phyloP scores from a whole-genome alignment of 331 rosid species.

The Acacia concinna region DNA sequence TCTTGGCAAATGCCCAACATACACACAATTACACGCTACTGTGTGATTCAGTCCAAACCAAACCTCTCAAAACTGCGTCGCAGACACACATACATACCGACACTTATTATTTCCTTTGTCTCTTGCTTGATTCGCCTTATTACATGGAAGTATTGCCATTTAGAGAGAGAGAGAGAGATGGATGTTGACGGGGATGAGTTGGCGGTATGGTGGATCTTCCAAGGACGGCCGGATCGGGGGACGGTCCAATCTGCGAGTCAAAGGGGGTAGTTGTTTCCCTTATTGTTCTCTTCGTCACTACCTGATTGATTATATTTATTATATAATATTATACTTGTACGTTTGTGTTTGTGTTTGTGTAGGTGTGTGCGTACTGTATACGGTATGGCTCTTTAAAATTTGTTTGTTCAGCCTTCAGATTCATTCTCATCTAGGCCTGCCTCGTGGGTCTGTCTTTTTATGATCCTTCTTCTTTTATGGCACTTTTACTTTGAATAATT shows the following conservation, averaged over 20 bases:
- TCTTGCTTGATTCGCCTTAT: not conserved
- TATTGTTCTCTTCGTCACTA: not conserved
- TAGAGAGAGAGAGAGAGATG: not conserved
- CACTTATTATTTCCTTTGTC: not conserved
- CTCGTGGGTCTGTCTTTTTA: constrained; percentile 53
- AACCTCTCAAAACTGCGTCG: too few relatives aligned
- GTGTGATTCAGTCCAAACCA: not conserved
- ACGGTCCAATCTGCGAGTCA: constrained; percentile 35
- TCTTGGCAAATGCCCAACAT: not conserved
- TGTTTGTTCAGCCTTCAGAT: not conserved
- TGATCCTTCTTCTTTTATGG: not conserved
- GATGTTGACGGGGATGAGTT: constrained; percentile 19
- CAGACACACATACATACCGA: not conserved
- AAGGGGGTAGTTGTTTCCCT: not conserved
- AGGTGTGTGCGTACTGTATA: not conserved
- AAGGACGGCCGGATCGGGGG: constrained; percentile 25
- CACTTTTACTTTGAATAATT: not conserved
- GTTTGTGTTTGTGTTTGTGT: too few relatives aligned
- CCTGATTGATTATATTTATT: not conserved
- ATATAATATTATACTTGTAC: too few relatives aligned
- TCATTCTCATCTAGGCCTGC: not conserved
- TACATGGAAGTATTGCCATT: not conserved
- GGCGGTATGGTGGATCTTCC: constrained; percentile 39
- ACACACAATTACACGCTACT: not conserved
- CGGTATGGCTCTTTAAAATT: not conserved